A percentile compares a stretch with the other conserved stretches of the same genome.
These are phyloP conservation scores for Camelina neglecta DNA, from an alignment of 345 rosid species.

Conservation along the genomic window DNA sequence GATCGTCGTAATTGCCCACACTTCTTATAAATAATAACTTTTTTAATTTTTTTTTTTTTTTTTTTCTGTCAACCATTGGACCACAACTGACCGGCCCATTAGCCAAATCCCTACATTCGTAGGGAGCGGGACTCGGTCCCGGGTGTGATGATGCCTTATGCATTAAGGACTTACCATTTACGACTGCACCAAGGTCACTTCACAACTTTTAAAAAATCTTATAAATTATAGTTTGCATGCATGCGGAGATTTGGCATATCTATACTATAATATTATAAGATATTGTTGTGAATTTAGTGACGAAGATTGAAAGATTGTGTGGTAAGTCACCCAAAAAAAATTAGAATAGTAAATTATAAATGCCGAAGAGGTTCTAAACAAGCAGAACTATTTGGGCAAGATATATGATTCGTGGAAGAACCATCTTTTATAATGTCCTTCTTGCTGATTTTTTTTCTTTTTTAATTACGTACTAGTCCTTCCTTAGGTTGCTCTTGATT, in stretches of 20 bases:
- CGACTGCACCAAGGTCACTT: too few species aligned
- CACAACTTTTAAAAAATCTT: too few species aligned
- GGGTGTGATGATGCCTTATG: too few species aligned
- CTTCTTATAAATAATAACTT: background rate
- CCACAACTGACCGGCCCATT: too few species aligned
- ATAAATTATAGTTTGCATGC: conserved; percentile 7
- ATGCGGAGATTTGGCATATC: background rate
- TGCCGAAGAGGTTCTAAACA: conserved; percentile 27
- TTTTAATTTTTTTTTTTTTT: too few species aligned
- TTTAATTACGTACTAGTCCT: too few species aligned
- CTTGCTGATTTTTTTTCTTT: too few species aligned
- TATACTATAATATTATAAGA: background rate
- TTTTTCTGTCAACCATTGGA: too few species aligned
- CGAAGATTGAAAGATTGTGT: conserved; percentile 29
- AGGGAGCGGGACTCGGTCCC: too few species aligned
- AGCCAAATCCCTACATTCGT: too few species aligned
- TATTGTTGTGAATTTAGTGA: conserved; percentile 10
- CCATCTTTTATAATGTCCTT: background rate
- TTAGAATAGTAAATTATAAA: conserved; percentile 1
- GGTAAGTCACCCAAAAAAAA: background rate
- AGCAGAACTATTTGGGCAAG: background rate
- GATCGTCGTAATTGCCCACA: background rate
- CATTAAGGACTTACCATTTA: too few species aligned
- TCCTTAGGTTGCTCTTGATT: background rate
- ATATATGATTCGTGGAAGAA: background rate